Evolutionary conservation across 2,329 filamentous ascomycete genomes (phyloP).

Genomic region (Aureobasidium sp.): DNA sequence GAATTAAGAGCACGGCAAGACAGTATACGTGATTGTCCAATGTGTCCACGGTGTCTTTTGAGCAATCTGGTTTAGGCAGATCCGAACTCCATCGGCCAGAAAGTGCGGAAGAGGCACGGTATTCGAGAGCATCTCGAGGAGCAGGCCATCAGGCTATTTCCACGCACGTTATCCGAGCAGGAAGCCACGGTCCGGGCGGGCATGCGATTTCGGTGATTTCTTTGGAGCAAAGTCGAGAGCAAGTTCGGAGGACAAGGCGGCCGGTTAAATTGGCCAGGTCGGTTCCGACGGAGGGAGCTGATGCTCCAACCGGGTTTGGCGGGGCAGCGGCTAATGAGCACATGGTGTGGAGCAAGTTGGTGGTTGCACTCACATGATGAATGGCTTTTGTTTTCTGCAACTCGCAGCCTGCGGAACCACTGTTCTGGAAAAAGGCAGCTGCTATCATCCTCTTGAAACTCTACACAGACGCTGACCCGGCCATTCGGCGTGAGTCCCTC

Average conservation of each 20-base stretch:
- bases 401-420: conserved; percentile 4
- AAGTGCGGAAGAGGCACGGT: too few relatives aligned
- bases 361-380: conserved; percentile 1
- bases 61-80: conserved; percentile 4
- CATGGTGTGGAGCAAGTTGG: conserved; percentile 1
- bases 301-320: not conserved
- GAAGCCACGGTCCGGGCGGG: not conserved
- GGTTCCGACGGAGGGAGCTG: conserved; percentile 4
- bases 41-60: too few relatives aligned
- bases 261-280: not conserved
- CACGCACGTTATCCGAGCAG: not conserved
- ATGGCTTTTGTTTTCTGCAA: conserved; percentile 11
- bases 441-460: conserved; percentile 3
- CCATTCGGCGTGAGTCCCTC: not conserved
- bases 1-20: too few relatives aligned
- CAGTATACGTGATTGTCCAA: too few relatives aligned
- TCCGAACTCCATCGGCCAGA: not conserved
- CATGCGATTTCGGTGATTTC: not conserved
- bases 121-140: not conserved
- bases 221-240: too few relatives aligned
- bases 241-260: not conserved
- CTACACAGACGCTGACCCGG: conserved; percentile 1
- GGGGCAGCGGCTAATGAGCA: conserved; percentile 13
- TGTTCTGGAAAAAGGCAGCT: conserved; percentile 9
- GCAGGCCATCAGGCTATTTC: conserved; percentile 14